Evolutionary conservation across 1,284 basidiomycete species (phyloP).

Genomic region (Cryptococcus wingfieldii): DNA sequence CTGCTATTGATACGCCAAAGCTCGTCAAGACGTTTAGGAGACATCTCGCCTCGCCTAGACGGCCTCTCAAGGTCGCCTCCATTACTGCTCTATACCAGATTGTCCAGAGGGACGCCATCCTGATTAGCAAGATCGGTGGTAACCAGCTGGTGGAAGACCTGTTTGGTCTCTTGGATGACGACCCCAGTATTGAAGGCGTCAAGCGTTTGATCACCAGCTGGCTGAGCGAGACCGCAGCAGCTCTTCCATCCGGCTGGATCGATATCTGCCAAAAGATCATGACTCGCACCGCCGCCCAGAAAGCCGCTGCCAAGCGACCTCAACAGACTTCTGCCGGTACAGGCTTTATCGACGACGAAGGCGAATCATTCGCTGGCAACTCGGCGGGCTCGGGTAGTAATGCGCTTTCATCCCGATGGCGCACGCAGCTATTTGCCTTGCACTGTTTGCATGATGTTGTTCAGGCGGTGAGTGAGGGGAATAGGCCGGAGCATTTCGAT

Average conservation of each 20-base stretch:
- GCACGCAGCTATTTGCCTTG: slow-evolving; percentile 92
- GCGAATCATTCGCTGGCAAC: slow-evolving; percentile 70
- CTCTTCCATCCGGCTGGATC: slow-evolving; percentile 95
- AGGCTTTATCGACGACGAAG: slow-evolving; percentile 80
- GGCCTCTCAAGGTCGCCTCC: slow-evolving; percentile 85
- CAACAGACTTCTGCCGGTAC: slow-evolving; percentile 36
- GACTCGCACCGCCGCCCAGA: slow-evolving; percentile 55
- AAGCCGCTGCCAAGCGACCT: slow-evolving; percentile 53
- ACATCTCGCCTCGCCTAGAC: slow-evolving; percentile 70
- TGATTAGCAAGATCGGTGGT: slow-evolving; percentile 89
- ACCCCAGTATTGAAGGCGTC: slow-evolving; percentile 90
- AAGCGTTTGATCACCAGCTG: slow-evolving; percentile 90
- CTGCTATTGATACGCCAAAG: slow-evolving; percentile 71
- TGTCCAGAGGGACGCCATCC: slow-evolving; percentile 87
- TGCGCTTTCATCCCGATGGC: slow-evolving; percentile 76
- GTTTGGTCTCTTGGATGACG: slow-evolving; percentile 87
- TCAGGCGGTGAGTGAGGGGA: slow-evolving; percentile 65
- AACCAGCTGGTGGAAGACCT: slow-evolving; percentile 90
- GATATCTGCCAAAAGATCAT: slow-evolving; percentile 96
- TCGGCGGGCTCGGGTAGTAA: slow-evolving; percentile 23
- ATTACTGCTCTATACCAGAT: slow-evolving; percentile 96
- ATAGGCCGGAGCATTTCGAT: slow-evolving; percentile 76
- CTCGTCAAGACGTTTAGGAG: slow-evolving; percentile 69
- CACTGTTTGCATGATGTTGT: slow-evolving; percentile 90
- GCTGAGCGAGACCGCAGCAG: slow-evolving; percentile 88